These are phyloP conservation scores for Leucocoprinus sp. DNA, from an alignment of 768 basidiomycete species.

Conservation along the genomic window DNA sequence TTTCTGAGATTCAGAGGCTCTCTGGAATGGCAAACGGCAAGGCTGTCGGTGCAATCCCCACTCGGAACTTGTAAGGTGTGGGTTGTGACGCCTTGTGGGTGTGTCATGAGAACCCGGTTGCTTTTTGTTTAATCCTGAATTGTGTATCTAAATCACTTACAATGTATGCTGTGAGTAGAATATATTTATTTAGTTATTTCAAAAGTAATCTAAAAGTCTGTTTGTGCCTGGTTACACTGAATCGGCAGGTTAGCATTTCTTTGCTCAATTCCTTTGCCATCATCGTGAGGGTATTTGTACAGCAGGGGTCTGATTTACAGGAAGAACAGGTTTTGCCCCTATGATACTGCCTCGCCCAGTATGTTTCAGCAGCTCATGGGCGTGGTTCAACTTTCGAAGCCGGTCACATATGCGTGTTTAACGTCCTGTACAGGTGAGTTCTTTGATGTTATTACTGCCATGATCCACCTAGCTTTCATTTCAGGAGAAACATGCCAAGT, in stretches of 20 bases:
- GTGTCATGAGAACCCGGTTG: too few species aligned
- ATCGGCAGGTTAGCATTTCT: too few species aligned
- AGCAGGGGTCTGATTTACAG: not conserved
- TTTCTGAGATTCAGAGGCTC: slow-evolving; percentile 2
- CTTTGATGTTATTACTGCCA: not conserved
- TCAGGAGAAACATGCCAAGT: not conserved
- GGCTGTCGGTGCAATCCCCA: not conserved
- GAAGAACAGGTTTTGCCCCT: not conserved
- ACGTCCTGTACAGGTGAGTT: not conserved
- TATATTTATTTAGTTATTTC: too few species aligned
- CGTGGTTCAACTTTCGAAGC: not conserved
- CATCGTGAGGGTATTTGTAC: not conserved
- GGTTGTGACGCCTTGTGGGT: not conserved
- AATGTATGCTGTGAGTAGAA: too few species aligned
- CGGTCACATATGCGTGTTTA: not conserved
- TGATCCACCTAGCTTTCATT: not conserved
- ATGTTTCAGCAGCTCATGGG: slow-evolving; percentile 4
- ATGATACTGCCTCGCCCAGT: not conserved
- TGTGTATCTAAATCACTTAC: too few species aligned
- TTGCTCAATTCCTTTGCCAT: too few species aligned
- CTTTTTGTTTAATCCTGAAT: too few species aligned
- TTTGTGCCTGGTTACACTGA: too few species aligned
- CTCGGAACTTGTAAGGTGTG: slow-evolving; percentile 1
- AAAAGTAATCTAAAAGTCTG: too few species aligned
- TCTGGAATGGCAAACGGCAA: not conserved